Evolutionary conservation across 202 grass and related monocot species (phyloP).

Genomic region (Panicum virgatum): DNA sequence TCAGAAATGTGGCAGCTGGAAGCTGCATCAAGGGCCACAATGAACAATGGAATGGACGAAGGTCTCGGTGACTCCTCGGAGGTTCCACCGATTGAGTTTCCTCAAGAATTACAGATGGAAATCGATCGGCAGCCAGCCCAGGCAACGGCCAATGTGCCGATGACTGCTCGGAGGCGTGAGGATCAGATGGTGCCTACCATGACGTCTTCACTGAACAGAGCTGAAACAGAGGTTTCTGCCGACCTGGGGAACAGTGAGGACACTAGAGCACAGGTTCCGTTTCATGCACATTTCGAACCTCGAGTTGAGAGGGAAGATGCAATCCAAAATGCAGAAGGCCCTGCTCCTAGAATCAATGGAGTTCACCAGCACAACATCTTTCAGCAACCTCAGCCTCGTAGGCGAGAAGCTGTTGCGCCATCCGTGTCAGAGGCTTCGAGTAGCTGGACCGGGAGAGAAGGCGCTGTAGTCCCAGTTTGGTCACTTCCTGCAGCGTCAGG

Average conservation of each 20-base stretch:
- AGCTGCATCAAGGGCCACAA: constrained; percentile 68
- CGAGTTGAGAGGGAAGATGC: constrained; percentile 20
- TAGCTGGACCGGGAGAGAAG: constrained; percentile 69
- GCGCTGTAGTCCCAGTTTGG: constrained; percentile 90
- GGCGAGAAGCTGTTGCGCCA: constrained; percentile 27
- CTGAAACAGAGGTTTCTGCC: constrained; percentile 56
- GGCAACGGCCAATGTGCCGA: constrained; percentile 34
- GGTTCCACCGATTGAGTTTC: constrained; percentile 68
- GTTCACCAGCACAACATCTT: constrained; percentile 43
- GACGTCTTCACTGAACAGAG: constrained; percentile 70
- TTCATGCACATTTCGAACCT: constrained; percentile 35
- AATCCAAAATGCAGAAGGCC: neutral
- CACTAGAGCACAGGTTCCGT: constrained; percentile 72
- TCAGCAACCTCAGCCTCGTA: constrained; percentile 46
- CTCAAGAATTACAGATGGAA: constrained; percentile 75
- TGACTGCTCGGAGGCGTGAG: constrained; percentile 47
- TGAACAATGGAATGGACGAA: constrained; percentile 88
- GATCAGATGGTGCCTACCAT: constrained; percentile 97
- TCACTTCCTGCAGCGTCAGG: constrained; percentile 56
- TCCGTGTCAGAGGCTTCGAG: constrained; percentile 58
- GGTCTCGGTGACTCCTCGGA: constrained; percentile 90
- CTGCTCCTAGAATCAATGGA: constrained; percentile 43
- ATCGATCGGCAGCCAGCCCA: constrained; percentile 53
- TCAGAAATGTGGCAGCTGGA: constrained; percentile 93
- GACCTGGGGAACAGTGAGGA: constrained; percentile 48